These are phyloP conservation scores for Penicillium canescens DNA, from an alignment of 495 filamentous ascomycete species.

Conservation along the genomic window DNA sequence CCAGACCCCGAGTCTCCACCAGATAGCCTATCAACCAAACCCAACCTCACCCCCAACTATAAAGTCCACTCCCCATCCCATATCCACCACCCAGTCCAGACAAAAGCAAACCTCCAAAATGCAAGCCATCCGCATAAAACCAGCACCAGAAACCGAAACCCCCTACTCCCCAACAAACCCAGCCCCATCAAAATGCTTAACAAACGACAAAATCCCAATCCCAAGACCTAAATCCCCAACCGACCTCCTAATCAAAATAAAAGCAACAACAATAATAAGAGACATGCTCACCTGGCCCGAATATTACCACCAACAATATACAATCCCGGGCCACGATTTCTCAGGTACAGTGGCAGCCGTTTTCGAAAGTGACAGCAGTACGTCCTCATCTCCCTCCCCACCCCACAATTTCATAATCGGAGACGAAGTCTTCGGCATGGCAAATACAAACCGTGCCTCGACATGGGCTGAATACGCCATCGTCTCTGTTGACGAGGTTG, in stretches of 20 bases:
- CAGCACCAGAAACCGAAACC: constrained; percentile 8
- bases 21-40: neutral
- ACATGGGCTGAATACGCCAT: constrained; percentile 36
- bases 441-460: constrained; percentile 16
- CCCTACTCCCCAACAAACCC: constrained; percentile 33
- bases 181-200: constrained; percentile 29
- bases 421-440: constrained; percentile 38
- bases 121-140: constrained; percentile 38
- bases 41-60: neutral
- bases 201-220: constrained; percentile 27
- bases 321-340: constrained; percentile 46
- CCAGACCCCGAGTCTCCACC: neutral
- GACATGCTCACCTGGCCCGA: constrained; percentile 39
- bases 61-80: neutral
- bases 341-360: constrained; percentile 39
- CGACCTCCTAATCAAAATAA: constrained; percentile 28
- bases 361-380: neutral
- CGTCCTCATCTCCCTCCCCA: too few relatives aligned
- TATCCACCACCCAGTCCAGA: neutral
- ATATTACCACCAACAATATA: constrained; percentile 24
- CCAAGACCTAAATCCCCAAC: constrained; percentile 17
- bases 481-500: constrained; percentile 22
- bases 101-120: constrained; percentile 13
- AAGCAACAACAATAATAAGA: constrained; percentile 32
- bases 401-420: constrained; percentile 21